Evolutionary conservation across 306 rosid genomes (phyloP).

Genomic region (Acacia crassicarpa): DNA sequence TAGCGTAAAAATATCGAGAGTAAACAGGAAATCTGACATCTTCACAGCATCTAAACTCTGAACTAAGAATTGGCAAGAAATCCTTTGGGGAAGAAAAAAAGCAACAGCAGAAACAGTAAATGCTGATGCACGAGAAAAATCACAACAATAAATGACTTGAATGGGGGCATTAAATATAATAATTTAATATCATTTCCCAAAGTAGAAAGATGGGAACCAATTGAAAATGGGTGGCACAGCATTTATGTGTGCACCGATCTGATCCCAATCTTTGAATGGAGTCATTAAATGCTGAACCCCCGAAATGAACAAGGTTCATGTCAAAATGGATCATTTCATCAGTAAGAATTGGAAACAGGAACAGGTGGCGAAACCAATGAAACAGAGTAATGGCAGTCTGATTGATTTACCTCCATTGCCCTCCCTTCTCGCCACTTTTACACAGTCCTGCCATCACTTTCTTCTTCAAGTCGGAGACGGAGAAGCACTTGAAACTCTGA

Average conservation of each 20-base stretch:
- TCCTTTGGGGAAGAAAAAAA: not conserved
- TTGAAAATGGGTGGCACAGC: constrained; percentile 46
- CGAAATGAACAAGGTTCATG: not conserved
- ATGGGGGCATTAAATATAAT: too few relatives aligned
- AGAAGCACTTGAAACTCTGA: constrained; percentile 89
- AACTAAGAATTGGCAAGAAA: not conserved
- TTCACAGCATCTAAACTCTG: not conserved
- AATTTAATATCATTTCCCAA: too few relatives aligned
- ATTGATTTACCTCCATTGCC: constrained; percentile 82
- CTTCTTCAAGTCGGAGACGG: constrained; percentile 90
- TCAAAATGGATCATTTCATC: not conserved
- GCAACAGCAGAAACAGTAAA: not conserved
- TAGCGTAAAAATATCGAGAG: not conserved
- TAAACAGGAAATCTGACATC: not conserved
- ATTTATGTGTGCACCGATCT: constrained; percentile 46
- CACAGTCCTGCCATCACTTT: constrained; percentile 84
- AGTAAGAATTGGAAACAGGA: not conserved
- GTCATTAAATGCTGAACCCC: constrained; percentile 44
- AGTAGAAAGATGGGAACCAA: constrained; percentile 11
- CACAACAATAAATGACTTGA: not conserved
- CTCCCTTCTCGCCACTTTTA: constrained; percentile 74
- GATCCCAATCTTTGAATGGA: constrained; percentile 29
- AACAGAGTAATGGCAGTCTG: constrained; percentile 27
- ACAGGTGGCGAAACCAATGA: constrained; percentile 37
- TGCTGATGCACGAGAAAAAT: constrained; percentile 3